phyloP scores from a whole-genome alignment of 23 red algal species.

The Gracilaria caudata region DNA sequence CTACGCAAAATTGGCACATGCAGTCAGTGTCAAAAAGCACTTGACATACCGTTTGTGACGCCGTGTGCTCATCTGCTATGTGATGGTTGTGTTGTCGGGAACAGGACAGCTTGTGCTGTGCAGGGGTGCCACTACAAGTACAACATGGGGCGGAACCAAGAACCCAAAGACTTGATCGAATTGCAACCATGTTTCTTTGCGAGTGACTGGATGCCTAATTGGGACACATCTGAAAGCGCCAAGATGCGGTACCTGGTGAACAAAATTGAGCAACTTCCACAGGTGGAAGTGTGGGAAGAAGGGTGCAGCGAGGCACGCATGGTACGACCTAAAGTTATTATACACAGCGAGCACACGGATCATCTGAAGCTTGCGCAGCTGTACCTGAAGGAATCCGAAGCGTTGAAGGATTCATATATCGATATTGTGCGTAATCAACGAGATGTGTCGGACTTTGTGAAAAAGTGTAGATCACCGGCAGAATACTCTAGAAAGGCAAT shows the following conservation, averaged over 20 bases:
- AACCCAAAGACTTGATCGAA: constrained; percentile 88
- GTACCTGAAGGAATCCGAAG: constrained; percentile 34
- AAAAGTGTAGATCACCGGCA: constrained; percentile 11
- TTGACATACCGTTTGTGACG: constrained; percentile 39
- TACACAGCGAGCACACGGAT: constrained; percentile 74
- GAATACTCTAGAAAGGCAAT: constrained; percentile 48
- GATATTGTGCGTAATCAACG: constrained; percentile 43
- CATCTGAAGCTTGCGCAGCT: constrained; percentile 66
- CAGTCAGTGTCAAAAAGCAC: constrained; percentile 5
- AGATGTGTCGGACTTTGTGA: constrained; percentile 18
- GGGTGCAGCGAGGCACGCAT: not conserved
- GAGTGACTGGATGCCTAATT: constrained; percentile 53
- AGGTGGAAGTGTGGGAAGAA: not conserved
- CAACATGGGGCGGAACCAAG: constrained; percentile 3
- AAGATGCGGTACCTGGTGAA: constrained; percentile 85
- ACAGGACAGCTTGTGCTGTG: constrained; percentile 35
- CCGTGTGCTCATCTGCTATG: constrained; percentile 67
- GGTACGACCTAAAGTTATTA: constrained; percentile 77
- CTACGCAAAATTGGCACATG: constrained; percentile 11
- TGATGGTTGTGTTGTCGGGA: constrained; percentile 37
- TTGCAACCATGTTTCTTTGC: constrained; percentile 72
- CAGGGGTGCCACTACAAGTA: constrained; percentile 13
- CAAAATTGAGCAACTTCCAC: constrained; percentile 58
- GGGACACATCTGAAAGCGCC: constrained; percentile 65
- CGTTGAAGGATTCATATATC: constrained; percentile 39